Evolutionary conservation across 306 rosid genomes (phyloP).

Genomic region (Malus orientalis): DNA sequence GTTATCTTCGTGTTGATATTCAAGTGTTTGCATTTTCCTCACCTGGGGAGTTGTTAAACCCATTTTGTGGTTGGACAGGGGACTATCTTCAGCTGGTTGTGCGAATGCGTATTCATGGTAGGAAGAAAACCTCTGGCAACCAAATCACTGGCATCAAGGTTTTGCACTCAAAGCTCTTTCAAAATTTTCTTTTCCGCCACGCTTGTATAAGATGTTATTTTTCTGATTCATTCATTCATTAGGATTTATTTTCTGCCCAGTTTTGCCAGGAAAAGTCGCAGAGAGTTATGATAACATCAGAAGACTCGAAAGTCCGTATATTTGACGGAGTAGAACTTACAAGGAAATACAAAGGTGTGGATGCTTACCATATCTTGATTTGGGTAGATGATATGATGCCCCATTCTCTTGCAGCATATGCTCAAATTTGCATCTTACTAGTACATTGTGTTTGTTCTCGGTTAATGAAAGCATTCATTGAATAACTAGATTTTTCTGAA

Average conservation of each 20-base stretch:
- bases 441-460: conserved; percentile 1
- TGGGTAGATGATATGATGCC: not conserved
- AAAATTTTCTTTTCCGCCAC: not conserved
- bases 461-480: not conserved
- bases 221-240: conserved; percentile 2
- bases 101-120: conserved; percentile 38
- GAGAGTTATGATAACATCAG: conserved; percentile 71
- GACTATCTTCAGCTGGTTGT: conserved; percentile 46
- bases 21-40: not conserved
- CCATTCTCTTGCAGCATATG: not conserved
- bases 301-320: conserved; percentile 72
- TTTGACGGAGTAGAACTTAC: conserved; percentile 56
- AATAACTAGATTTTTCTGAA: conserved; percentile 11
- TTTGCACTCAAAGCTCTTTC: conserved; percentile 8
- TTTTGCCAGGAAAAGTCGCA: conserved; percentile 44
- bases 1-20: not conserved
- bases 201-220: not conserved
- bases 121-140: conserved; percentile 55
- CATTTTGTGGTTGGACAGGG: conserved; percentile 33
- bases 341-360: conserved; percentile 57
- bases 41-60: conserved; percentile 20
- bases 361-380: too few relatives aligned
- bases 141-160: conserved; percentile 94
- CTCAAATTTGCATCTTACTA: not conserved
- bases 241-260: conserved; percentile 25